Percentiles rank a stretch among this genome's conserved stretches.
Conservation (phyloP, 352 stramenopile species). For the Phytophthora cajani region DNA sequence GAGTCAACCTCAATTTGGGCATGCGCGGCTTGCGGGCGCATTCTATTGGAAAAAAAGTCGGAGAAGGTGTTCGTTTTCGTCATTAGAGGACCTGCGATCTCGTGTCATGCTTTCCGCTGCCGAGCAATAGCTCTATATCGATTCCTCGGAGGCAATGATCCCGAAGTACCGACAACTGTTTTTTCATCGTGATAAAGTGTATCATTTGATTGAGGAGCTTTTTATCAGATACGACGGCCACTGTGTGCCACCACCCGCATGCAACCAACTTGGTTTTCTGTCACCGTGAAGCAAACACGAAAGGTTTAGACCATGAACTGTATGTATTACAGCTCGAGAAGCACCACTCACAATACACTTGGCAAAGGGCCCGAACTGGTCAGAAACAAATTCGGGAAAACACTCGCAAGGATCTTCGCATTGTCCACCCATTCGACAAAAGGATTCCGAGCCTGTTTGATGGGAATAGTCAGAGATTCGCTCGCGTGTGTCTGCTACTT, state of each 20-base stretch:
- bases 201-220: constrained; percentile 30
- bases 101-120: neutral
- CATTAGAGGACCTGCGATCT: neutral
- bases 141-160: neutral
- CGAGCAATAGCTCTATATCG: neutral
- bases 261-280: constrained; percentile 48
- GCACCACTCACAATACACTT: constrained; percentile 15
- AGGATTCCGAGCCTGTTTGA: too few species aligned
- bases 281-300: neutral
- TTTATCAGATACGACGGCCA: constrained; percentile 45
- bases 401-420: too few species aligned
- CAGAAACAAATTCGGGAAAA: too few species aligned
- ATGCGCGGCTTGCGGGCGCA: constrained; percentile 13
- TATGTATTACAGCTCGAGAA: neutral
- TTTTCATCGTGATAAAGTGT: constrained; percentile 18
- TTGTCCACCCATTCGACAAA: too few species aligned
- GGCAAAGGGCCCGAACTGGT: too few species aligned
- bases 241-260: constrained; percentile 80
- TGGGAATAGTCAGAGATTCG: neutral
- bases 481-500: neutral
- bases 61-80: constrained; percentile 11
- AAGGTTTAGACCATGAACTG: neutral
- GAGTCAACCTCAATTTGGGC: constrained; percentile 6
- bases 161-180: constrained; percentile 18
- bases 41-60: constrained; percentile 1